These are phyloP conservation scores for Echium plantagineum DNA, from an alignment of 257 asterid species.

Conservation along the genomic window DNA sequence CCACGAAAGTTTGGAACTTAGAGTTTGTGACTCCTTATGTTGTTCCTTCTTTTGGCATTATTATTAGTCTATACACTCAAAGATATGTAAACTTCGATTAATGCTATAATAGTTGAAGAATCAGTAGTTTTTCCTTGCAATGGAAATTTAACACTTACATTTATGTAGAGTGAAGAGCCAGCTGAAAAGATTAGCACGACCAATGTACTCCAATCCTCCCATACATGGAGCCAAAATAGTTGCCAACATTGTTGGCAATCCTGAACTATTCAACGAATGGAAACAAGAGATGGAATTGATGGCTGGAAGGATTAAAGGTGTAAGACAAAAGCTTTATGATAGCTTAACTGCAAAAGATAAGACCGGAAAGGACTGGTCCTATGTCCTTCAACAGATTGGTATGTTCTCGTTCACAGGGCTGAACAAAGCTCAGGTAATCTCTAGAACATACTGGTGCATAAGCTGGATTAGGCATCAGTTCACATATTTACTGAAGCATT, in stretches of 20 bases:
- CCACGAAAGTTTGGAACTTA: no score
- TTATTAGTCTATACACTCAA: no score
- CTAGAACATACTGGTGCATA: not conserved
- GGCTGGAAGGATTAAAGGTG: conserved; percentile 94
- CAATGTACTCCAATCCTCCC: conserved; percentile 98
- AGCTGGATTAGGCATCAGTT: not conserved
- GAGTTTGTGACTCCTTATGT: no score
- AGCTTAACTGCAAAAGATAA: conserved; percentile 52
- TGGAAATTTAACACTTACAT: not conserved
- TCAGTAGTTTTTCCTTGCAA: not conserved
- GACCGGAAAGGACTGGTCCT: conserved; percentile 93
- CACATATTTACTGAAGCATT: not conserved
- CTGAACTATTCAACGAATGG: conserved; percentile 77
- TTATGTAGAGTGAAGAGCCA: conserved; percentile 83
- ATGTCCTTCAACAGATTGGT: conserved; percentile 78
- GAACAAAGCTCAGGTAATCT: conserved; percentile 72
- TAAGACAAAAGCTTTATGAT: conserved; percentile 61
- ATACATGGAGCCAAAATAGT: conserved; percentile 91
- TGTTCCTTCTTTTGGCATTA: no score
- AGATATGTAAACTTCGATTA: no score
- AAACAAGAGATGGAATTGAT: conserved; percentile 84
- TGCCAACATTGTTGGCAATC: conserved; percentile 74
- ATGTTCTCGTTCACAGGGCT: conserved; percentile 97
- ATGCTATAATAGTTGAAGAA: not conserved
- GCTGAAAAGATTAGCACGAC: conserved; percentile 84